Evolutionary conservation across 192 early-diverging fungal species (phyloP), one percentile per base, ranked within the genome.

Genomic region (Backusella circina): DNA sequence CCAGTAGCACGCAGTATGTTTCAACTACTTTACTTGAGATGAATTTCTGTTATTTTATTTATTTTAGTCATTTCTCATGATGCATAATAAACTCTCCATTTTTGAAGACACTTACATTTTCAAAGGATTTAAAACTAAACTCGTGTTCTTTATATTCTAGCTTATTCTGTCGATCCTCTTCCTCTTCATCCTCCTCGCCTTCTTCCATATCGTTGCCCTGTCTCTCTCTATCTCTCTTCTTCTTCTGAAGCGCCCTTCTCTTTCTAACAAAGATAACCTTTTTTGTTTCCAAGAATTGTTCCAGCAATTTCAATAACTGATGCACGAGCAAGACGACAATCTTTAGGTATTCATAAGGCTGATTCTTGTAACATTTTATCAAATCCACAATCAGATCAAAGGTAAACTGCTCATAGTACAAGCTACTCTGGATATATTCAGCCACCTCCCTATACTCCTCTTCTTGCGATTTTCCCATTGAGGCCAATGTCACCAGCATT

Each of bases 351-450:
- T 64, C 72, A 12, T 23, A 72, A 0, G 87, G 84, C 64, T 89
- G 84, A 7, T 13, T 72, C 13, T 79, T 90, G 82, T 85, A 91
- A 9, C 72, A 65, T 33, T 81, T 77, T 4, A 85, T 77, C 9
- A 93, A 71, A 4, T 87, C 81, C 10, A 86, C 64, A 67, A 92
- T 80, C 10, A 90, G 32, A n/a, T 94, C 91, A 5, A 92, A 74
- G 0, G 85, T 87, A 0, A 84, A 81, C 13, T 88, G 83, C 50
- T 93, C 91, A 74, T 94, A 90, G 36, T 90, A 94, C 30, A 94
- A 71, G 68, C 93, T 93, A 70, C 85, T 88, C 78, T 93, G 93
- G 31, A 93, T 83, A 72, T 86, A 84, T 31, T 87, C 85, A 2
- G 93, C 85, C 0, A 85, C 84, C 15, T 91, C 90, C 2, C 75